phyloP scores from a whole-genome alignment of 2,329 filamentous ascomycete species.

The Ophiobolus disseminans region DNA sequence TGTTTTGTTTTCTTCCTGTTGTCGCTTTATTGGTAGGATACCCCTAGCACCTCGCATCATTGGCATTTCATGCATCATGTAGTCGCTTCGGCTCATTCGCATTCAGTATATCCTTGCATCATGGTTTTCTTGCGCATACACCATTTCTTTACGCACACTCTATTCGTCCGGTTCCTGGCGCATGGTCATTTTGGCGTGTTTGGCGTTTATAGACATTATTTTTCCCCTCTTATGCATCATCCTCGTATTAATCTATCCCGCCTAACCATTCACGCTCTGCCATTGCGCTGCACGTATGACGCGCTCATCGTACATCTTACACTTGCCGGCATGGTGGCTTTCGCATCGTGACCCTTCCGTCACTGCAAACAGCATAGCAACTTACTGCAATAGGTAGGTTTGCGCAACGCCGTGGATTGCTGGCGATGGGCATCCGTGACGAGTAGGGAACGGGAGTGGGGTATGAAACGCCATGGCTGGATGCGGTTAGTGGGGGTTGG shows the following conservation, averaged over 20 bases:
- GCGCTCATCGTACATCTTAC: neutral
- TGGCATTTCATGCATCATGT: neutral
- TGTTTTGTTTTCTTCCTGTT: neutral
- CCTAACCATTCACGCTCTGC: neutral
- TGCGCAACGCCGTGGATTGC: neutral
- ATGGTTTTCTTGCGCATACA: neutral
- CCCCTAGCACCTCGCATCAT: slow-evolving; percentile 6
- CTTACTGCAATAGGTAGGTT: neutral
- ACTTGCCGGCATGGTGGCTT: neutral
- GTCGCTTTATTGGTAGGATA: slow-evolving; percentile 10
- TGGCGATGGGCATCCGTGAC: neutral
- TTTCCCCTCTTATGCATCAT: neutral
- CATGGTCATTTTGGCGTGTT: neutral
- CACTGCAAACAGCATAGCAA: neutral
- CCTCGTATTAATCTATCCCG: neutral
- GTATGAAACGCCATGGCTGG: neutral
- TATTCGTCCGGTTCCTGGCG: too few species aligned
- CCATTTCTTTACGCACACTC: too few species aligned
- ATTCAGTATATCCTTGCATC: neutral
- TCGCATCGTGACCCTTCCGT: neutral
- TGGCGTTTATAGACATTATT: neutral
- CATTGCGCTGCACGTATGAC: neutral
- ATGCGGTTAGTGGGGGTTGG: neutral
- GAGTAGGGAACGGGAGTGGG: neutral
- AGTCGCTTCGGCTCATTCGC: neutral